A percentile compares a stretch with the other conserved stretches of the same genome.
Evolutionary conservation across 164 flowering plant genomes (phyloP).

Genomic region (Dillenia turbinata): DNA sequence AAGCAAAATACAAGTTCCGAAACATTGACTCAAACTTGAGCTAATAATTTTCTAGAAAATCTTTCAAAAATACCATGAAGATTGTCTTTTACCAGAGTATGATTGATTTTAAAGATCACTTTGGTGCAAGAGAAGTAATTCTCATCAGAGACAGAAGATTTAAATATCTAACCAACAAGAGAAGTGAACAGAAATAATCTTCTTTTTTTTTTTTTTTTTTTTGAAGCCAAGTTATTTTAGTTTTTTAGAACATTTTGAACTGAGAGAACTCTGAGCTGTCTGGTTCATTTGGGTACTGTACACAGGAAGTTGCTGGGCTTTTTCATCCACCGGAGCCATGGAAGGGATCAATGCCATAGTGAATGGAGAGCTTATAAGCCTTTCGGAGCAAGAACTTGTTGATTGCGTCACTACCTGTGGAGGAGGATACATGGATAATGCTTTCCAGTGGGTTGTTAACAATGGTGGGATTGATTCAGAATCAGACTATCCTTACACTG

Average conservation of each 20-base stretch:
- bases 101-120: no score
- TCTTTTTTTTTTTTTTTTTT: no score
- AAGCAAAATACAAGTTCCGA: no score
- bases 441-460: conserved; percentile 64
- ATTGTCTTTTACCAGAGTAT: no score
- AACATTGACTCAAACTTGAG: no score
- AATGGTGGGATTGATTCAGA: conserved; percentile 78
- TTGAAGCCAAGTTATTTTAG: neutral
- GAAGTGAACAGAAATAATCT: neutral
- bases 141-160: neutral
- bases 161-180: neutral
- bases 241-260: neutral
- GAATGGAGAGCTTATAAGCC: conserved; percentile 59
- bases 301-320: conserved; percentile 73
- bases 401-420: conserved; percentile 67
- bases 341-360: conserved; percentile 64
- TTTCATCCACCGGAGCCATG: conserved; percentile 70
- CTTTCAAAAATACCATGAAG: no score
- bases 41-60: no score
- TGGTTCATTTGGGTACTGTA: neutral
- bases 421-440: conserved; percentile 73
- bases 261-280: neutral
- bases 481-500: conserved; percentile 47
- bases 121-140: neutral
- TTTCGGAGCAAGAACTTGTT: conserved; percentile 77